Base-by-base conservation (phyloP, 2,329 filamentous ascomycete species). In the Monilinia vaccinii-corymbosi region DNA sequence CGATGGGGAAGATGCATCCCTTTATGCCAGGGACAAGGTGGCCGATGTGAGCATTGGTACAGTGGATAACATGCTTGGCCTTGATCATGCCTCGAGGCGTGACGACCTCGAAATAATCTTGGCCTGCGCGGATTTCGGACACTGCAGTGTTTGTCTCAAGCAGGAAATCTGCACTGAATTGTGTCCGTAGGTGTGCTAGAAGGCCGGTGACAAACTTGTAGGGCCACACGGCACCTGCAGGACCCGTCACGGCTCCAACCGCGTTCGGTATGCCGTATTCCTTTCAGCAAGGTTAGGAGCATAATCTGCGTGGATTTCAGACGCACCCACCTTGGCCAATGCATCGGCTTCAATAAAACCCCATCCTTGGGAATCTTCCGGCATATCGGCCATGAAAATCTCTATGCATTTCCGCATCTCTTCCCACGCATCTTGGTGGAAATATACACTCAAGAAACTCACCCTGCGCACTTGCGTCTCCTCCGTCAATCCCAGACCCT, bases 1-100 rank as follows among this genome's bases (percentile, higher is more conserved):
- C 73, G 14, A 78, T 82, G 0, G 86, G 86, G 5, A 86, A 77
- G 60, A 89, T 87, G 13, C 81, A 78, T 61, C 58, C 50, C 9
- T 53, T 34, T 31, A 63, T 64, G 79, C 77, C 70, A 0, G 84
- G 84, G 1, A 84, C 73, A 4, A 89, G 69, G 14, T 80, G 77
- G 0, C 83, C 79, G 0, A 84, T 87, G 69, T 88, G 89, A 9
- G 76, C 86, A 64, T 89, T 89, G 1, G 83, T 88, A 14, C 85
- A 85, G 45, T 87, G 77, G 32, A 89, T 74, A n/a, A 89, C 74
- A 40, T 78, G 78, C 28, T 74, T 75, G 1, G 86, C 76, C 10
- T 66, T 70, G 57, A 87, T 78, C 0, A 61, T 67, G 6, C 86
- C 86, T 25, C 84, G 77, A 0, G 75, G 68, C 1, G 84, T 87